Conservation (phyloP, 371 early-diverging fungal genomes). For the Modicella reniformis region DNA sequence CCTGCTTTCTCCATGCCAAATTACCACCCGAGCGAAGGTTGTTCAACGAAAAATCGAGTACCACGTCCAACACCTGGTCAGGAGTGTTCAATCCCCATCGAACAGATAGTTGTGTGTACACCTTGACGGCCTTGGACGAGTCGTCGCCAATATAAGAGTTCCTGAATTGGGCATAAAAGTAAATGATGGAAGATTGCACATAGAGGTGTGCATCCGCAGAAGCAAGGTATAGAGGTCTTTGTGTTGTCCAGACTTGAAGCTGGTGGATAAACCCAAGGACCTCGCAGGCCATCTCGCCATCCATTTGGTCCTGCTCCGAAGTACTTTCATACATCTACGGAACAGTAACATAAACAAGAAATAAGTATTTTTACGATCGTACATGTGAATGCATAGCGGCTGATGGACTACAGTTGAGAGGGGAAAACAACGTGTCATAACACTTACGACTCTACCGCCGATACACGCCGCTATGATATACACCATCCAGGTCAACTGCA, state of each 20-base stretch:
- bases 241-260: slow-evolving; percentile 56
- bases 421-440: too few species aligned
- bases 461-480: slow-evolving; percentile 79
- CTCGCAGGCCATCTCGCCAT: slow-evolving; percentile 72
- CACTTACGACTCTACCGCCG: slow-evolving; percentile 71
- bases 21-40: slow-evolving; percentile 60
- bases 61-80: slow-evolving; percentile 68
- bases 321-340: slow-evolving; percentile 68
- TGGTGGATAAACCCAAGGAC: slow-evolving; percentile 68
- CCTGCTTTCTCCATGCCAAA: slow-evolving; percentile 60
- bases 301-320: slow-evolving; percentile 71
- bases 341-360: neutral
- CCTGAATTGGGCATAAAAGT: slow-evolving; percentile 80
- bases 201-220: slow-evolving; percentile 47
- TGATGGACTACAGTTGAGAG: neutral
- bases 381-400: too few species aligned
- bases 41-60: slow-evolving; percentile 66
- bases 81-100: slow-evolving; percentile 49
- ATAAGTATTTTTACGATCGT: too few species aligned
- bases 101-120: slow-evolving; percentile 58
- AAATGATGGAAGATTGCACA: slow-evolving; percentile 72
- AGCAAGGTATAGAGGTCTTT: slow-evolving; percentile 32
- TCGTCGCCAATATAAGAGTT: slow-evolving; percentile 82
- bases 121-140: slow-evolving; percentile 59
- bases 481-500: slow-evolving; percentile 84